A percentile compares a stretch with the other conserved stretches of the same genome.
These are phyloP conservation scores for Pascua guehoae DNA, from an alignment of 1,284 basidiomycete species.

Conservation along the genomic window DNA sequence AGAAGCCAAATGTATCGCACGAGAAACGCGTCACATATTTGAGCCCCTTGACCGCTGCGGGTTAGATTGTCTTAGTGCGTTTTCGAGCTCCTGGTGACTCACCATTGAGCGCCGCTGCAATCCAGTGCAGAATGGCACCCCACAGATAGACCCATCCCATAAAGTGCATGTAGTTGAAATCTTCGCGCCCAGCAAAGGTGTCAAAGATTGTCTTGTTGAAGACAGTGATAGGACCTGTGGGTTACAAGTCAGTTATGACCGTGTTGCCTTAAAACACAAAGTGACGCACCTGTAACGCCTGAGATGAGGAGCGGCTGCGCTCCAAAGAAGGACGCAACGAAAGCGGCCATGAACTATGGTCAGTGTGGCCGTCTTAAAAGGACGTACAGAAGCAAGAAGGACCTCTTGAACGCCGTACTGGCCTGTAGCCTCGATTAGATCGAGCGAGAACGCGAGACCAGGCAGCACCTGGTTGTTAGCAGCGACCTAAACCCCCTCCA, in stretches of 20 bases:
- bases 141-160: slow-evolving; percentile 90
- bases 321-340: slow-evolving; percentile 84
- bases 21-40: slow-evolving; percentile 85
- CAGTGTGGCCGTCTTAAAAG: neutral
- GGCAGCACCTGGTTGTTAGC: slow-evolving; percentile 60
- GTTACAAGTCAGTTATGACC: neutral
- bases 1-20: slow-evolving; percentile 88
- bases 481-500: neutral
- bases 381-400: slow-evolving; percentile 47
- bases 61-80: neutral
- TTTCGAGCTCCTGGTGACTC: slow-evolving; percentile 30
- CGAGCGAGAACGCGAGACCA: slow-evolving; percentile 86
- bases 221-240: slow-evolving; percentile 74
- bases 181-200: slow-evolving; percentile 57
- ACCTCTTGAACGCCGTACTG: slow-evolving; percentile 91
- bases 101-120: slow-evolving; percentile 81
- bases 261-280: neutral
- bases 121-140: slow-evolving; percentile 88
- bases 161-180: slow-evolving; percentile 69
- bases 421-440: slow-evolving; percentile 83
- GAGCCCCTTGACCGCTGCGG: slow-evolving; percentile 72
- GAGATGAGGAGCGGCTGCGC: slow-evolving; percentile 90
- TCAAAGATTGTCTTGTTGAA: slow-evolving; percentile 87
- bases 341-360: slow-evolving; percentile 76
- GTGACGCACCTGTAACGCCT: slow-evolving; percentile 73